These are phyloP conservation scores for Falciphora oryzae DNA, from an alignment of 2,329 filamentous ascomycete species.

Conservation along the genomic window DNA sequence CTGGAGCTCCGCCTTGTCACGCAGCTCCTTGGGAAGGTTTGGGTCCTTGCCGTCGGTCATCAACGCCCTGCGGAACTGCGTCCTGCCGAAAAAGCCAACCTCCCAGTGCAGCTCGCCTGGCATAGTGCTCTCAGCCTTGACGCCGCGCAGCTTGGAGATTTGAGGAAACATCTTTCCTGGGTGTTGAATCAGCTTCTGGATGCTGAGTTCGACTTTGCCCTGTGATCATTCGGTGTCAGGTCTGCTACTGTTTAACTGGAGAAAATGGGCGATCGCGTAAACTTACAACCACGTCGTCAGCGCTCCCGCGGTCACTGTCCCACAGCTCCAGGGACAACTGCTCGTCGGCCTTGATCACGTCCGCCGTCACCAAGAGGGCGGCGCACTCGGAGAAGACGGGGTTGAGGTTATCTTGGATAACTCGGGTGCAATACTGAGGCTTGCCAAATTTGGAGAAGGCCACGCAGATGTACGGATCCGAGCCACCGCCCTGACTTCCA, in stretches of 20 bases:
- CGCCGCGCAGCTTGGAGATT: constrained; percentile 73
- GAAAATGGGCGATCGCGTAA: no score
- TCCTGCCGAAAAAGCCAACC: constrained; percentile 90
- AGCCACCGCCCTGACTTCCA: constrained; percentile 79
- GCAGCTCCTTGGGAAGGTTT: constrained; percentile 66
- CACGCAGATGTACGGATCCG: constrained; percentile 91
- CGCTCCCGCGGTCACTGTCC: constrained; percentile 89
- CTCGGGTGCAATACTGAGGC: constrained; percentile 94
- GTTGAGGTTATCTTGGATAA: constrained; percentile 91
- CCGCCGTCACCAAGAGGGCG: constrained; percentile 78
- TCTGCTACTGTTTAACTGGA: no score
- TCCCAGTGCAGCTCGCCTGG: constrained; percentile 94
- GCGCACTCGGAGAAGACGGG: constrained; percentile 87
- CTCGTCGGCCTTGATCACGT: constrained; percentile 89
- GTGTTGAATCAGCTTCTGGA: constrained; percentile 92
- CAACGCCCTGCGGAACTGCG: constrained; percentile 76
- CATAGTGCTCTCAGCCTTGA: constrained; percentile 82
- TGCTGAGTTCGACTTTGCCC: constrained; percentile 87
- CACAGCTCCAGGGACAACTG: constrained; percentile 90
- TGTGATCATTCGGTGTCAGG: no score
- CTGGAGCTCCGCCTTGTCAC: constrained; percentile 70
- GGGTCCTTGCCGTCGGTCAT: constrained; percentile 82
- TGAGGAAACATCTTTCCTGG: constrained; percentile 91
- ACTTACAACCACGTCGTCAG: constrained; percentile 73
- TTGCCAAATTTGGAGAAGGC: constrained; percentile 96